Percentiles rank a stretch among this genome's conserved stretches.
Conservation (phyloP, 1,284 basidiomycete species). For the Coniophora puteana region DNA sequence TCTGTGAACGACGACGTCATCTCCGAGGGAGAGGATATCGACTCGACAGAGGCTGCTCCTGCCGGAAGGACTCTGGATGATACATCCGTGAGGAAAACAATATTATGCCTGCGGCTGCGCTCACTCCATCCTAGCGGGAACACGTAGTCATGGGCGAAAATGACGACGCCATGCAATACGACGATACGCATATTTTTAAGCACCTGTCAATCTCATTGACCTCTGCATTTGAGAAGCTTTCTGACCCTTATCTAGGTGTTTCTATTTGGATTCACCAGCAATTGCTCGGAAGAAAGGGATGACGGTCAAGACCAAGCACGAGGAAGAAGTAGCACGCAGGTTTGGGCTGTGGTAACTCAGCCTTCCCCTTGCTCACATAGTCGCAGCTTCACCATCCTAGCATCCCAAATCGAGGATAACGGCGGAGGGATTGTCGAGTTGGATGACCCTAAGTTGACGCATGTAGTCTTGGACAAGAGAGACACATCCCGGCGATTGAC, state of each 20-base stretch:
- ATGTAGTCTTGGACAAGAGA: constrained; percentile 78
- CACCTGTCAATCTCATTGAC: constrained; percentile 57
- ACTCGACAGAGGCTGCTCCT: constrained; percentile 25
- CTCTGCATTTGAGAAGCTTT: constrained; percentile 1
- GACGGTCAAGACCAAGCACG: constrained; percentile 49
- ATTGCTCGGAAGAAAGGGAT: constrained; percentile 71
- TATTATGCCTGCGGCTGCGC: background rate
- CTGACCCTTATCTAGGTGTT: constrained; percentile 47
- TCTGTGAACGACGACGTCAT: constrained; percentile 62
- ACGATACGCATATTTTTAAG: constrained; percentile 70
- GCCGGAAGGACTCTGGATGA: constrained; percentile 17
- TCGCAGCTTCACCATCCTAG: constrained; percentile 54
- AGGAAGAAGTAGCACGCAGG: constrained; percentile 49
- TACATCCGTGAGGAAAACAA: constrained; percentile 23
- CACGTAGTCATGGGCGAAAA: constrained; percentile 65
- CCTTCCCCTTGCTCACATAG: constrained; percentile 2
- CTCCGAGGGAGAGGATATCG: constrained; percentile 23
- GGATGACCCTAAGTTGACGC: constrained; percentile 75
- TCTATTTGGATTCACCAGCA: constrained; percentile 80
- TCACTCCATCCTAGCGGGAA: constrained; percentile 10
- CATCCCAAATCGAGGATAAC: constrained; percentile 52
- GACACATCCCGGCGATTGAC: constrained; percentile 68
- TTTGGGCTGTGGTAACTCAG: constrained; percentile 24
- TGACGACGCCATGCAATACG: constrained; percentile 67
- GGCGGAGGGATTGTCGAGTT: constrained; percentile 72